Evolutionary conservation across 2,329 filamentous ascomycete species (phyloP), one percentile per base, ranked within the genome.

Genomic region (Nemania bipapillata): DNA sequence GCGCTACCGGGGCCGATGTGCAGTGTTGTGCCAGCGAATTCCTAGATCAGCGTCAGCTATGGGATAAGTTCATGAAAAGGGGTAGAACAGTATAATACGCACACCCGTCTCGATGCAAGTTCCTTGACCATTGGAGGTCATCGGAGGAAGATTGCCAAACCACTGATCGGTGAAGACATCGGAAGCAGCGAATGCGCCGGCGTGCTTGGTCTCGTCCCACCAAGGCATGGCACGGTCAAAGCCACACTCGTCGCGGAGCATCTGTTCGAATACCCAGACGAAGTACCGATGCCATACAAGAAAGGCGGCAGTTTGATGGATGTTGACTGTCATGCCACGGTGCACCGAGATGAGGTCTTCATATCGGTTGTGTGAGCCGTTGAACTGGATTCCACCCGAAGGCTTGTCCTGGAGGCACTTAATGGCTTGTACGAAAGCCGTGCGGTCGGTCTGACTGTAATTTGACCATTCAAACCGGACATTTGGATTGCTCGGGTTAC

Each of bases 281-380:
- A 79, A 81, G 72, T 79, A 80, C 24, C 81, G 76, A 75, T 83
- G 81, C 79, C 80, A 83, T 17, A 78, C 75, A 1, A 83, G 74
- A 74, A 83, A 83, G 35, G 60, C 22, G 4, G 68, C 70, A n/a
- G 70, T 70, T 40, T 70, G 68, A 59, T 72, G 70, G 20, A 72
- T 69, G 56, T 78, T 72, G 59, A 74, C 77, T 6, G 74, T 73
- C 69, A 74, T 78, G 72, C 80, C 78, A 37, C 79, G 78, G 72
- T 82, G 80, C 4, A 79, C 78, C 42, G 79, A 78, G 56, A 80
- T 76, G 24, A 82, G 74, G 65, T 82, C 80, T 24, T 81, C 80
- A 64, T 80, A 82, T 32, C 79, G 74, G 67, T 70, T 79, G 49
- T 68, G 56, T 4, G 78, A 73, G 32, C 74, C 75, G 4, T 66